These are phyloP conservation scores for Malus hybrid DNA, from an alignment of 331 rosid genomes.

Conservation along the genomic window DNA sequence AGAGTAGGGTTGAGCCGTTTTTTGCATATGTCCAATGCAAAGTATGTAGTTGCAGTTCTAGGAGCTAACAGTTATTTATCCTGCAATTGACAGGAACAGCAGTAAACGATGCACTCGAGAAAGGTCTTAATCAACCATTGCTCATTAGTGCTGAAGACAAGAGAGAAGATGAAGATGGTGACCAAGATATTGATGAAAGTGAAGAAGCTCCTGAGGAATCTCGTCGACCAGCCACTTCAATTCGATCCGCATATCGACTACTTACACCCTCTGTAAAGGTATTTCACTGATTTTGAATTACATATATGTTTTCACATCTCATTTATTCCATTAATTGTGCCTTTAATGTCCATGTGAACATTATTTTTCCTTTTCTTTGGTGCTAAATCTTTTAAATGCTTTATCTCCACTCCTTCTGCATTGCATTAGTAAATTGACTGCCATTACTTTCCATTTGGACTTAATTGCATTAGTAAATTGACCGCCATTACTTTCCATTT, in stretches of 20 bases:
- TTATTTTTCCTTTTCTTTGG: no score
- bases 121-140: conserved; percentile 67
- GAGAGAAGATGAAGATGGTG: conserved; percentile 59
- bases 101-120: conserved; percentile 43
- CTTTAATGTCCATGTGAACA: neutral
- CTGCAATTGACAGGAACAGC: conserved; percentile 20
- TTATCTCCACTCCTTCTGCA: no score
- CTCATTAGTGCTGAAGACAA: conserved; percentile 45
- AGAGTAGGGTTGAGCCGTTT: neutral
- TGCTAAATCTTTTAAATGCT: no score
- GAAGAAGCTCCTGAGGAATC: conserved; percentile 75
- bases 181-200: conserved; percentile 65
- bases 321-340: neutral
- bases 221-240: conserved; percentile 66
- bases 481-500: neutral
- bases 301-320: neutral
- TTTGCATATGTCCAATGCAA: neutral
- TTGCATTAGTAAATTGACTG: no score
- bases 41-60: neutral
- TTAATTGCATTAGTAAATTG: no score
- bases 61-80: neutral
- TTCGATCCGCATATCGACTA: conserved; percentile 65
- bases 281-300: conserved; percentile 7
- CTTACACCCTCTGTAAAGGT: conserved; percentile 98
- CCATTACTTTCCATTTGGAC: no score